phyloP scores from a whole-genome alignment of 164 flowering plant genomes.

The Piper longum region DNA sequence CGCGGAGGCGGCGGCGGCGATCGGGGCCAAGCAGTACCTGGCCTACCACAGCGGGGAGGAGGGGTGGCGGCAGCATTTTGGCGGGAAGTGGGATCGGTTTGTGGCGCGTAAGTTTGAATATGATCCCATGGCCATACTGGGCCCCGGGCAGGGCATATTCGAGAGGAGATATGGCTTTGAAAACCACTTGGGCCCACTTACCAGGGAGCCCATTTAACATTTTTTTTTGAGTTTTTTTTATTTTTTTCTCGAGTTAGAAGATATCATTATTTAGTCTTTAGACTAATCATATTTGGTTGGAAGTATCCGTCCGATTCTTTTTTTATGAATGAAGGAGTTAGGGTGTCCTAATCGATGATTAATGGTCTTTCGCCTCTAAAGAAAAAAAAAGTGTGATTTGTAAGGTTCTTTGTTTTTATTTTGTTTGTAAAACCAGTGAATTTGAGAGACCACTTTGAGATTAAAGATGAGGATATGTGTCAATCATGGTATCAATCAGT shows the following conservation, averaged over 20 bases:
- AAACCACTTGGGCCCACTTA: too few relatives aligned
- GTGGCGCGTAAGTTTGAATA: conserved; percentile 45
- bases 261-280: too few relatives aligned
- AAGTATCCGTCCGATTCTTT: too few relatives aligned
- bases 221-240: too few relatives aligned
- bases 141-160: conserved; percentile 80
- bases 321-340: too few relatives aligned
- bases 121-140: conserved; percentile 70
- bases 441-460: background rate
- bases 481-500: too few relatives aligned
- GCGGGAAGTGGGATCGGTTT: conserved; percentile 52
- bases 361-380: background rate
- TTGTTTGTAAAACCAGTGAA: background rate
- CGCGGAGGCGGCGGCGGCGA: conserved; percentile 7
- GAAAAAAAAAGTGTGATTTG: background rate
- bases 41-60: conserved; percentile 49
- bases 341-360: background rate
- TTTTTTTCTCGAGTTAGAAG: too few relatives aligned
- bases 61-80: conserved; percentile 70
- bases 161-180: conserved; percentile 18
- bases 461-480: background rate
- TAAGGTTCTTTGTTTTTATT: background rate
- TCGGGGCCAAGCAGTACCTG: conserved; percentile 69
- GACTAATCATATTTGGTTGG: too few relatives aligned
- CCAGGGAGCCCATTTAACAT: background rate